Evolutionary conservation across 768 basidiomycete genomes (phyloP), one percentile per base, ranked within the genome.

Genomic region (Rhodotorula graminis): DNA sequence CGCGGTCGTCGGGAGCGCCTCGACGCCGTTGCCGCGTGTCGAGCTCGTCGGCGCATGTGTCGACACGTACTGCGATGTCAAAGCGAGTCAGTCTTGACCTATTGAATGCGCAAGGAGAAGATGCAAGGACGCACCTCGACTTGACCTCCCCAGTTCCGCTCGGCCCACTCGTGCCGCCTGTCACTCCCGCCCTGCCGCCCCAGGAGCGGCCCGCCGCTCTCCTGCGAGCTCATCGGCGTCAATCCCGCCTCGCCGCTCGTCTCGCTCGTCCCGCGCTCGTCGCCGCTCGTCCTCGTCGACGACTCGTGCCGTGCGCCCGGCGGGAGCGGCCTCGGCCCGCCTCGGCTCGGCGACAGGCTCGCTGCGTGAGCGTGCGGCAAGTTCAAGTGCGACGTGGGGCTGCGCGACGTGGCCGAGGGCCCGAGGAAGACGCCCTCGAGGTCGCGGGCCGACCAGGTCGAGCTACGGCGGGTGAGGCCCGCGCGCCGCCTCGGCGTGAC

Each of bases 391-490:
- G 49, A 23, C 27, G 53, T 1, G 3, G n/a, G 3, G 53, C 53
- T 29, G 10, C 29, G 25, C 6, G 55, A 7, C 16, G 16, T 14
- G 23, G 53, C 29, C 50, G 53, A 59, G 15, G 19, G 12, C 3
- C 40, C 10, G 37, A 60, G 40, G 21, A 25, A 12, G n/a, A 67
- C 5, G 21, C 40, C 14, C 2, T 61, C 67, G 7, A 61, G 23
- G 29, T 61, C 60, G n/a, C 53, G 50, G 0, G 60, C 42, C 4
- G 67, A 52, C 67, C 67, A 68, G n/a, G 67, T 62, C 60, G 59
- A 61, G 7, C 52, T 62, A 18, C 67, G 60, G 14, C 40, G 40
- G 31, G 52, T 55, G 16, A 16, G 27, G 37, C 21, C n/a, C 3
- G 33, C 49, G 3, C 19, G 40, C 33, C 44, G 44, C 31, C 42